Percentiles rank a stretch among this genome's conserved stretches.
Evolutionary conservation across 2,329 filamentous ascomycete species (phyloP).

Genomic region (Chaetomium sp.): DNA sequence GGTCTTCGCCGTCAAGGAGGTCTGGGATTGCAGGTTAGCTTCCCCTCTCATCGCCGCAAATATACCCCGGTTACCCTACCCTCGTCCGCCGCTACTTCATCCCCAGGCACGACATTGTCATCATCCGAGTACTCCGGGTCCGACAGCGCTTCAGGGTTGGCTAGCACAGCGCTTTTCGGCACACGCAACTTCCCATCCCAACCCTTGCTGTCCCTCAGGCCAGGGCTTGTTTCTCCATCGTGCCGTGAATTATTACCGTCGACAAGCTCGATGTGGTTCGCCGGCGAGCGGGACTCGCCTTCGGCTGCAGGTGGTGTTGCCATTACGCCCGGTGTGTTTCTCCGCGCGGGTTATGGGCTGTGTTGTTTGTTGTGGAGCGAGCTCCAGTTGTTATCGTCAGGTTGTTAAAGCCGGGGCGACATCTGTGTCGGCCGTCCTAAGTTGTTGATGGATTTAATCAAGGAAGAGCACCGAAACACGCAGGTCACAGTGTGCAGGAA

Average conservation of each 20-base stretch:
- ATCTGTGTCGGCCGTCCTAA: no score
- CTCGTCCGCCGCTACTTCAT: constrained; percentile 76
- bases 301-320: constrained; percentile 35
- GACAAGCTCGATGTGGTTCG: constrained; percentile 44
- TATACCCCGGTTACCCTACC: constrained; percentile 38
- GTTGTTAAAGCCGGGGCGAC: no score
- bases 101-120: constrained; percentile 60
- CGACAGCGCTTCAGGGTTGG: constrained; percentile 74
- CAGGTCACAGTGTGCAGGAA: no score
- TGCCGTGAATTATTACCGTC: constrained; percentile 35
- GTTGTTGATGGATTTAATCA: no score
- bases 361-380: no score
- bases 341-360: neutral
- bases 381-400: no score
- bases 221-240: constrained; percentile 40
- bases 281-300: constrained; percentile 31
- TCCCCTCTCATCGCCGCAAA: neutral
- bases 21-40: constrained; percentile 35
- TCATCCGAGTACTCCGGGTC: constrained; percentile 80
- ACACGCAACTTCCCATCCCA: constrained; percentile 82
- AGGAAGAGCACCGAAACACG: no score
- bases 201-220: constrained; percentile 56
- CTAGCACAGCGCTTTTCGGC: constrained; percentile 59
- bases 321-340: constrained; percentile 30
- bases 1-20: constrained; percentile 54